Evolutionary conservation across 139 green algal genomes (phyloP).

Genomic region (Auxenochlorella protothecoides): DNA sequence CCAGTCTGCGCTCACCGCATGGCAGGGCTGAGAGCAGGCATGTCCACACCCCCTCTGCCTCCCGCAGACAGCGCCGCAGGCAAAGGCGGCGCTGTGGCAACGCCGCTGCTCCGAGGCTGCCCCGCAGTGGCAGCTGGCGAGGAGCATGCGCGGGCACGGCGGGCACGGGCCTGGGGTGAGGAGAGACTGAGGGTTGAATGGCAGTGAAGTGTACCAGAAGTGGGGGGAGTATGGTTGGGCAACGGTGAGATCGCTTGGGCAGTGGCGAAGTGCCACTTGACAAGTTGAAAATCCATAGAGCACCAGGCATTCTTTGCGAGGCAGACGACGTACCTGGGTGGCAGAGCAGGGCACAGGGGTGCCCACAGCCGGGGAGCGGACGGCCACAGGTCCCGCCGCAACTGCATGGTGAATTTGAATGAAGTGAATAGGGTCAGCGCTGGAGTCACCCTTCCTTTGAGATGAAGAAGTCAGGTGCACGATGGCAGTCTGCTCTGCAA

Average conservation of each 20-base stretch:
- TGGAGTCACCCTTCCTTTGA: too few relatives aligned
- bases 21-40: constrained; percentile 37
- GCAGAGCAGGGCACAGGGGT: constrained; percentile 68
- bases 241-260: too few relatives aligned
- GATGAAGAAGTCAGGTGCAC: too few relatives aligned
- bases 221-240: not conserved
- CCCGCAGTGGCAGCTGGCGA: constrained; percentile 53
- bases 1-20: constrained; percentile 13
- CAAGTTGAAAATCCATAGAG: too few relatives aligned
- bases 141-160: constrained; percentile 53
- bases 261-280: too few relatives aligned
- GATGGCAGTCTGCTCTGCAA: too few relatives aligned
- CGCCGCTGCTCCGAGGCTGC: constrained; percentile 28
- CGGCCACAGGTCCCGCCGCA: constrained; percentile 55
- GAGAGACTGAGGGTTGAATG: not conserved
- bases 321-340: constrained; percentile 33
- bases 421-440: too few relatives aligned
- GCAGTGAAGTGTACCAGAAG: not conserved
- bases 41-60: constrained; percentile 34
- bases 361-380: constrained; percentile 36
- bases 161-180: constrained; percentile 47
- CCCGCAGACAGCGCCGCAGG: constrained; percentile 40
- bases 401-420: not conserved
- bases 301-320: not conserved
- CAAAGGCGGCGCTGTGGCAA: constrained; percentile 47